phyloP scores from a whole-genome alignment of 2,329 filamentous ascomycete species.

The Cryphonectria parasitica region DNA sequence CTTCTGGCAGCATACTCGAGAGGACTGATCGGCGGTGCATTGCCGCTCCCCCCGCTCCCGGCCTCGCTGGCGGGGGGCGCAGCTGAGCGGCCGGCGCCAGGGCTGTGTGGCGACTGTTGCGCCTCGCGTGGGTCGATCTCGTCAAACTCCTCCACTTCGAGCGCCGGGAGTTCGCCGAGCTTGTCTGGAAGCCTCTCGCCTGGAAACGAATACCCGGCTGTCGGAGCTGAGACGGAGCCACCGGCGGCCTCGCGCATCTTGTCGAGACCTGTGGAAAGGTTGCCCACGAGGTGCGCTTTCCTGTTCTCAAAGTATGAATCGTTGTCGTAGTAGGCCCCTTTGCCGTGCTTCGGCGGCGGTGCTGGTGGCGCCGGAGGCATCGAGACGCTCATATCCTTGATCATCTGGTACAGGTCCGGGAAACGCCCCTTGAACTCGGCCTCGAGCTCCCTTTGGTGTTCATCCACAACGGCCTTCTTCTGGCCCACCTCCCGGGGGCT shows the following conservation, averaged over 20 bases:
- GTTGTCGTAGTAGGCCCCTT: constrained; percentile 25
- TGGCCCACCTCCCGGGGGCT: constrained; percentile 45
- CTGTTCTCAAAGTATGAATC: constrained; percentile 31
- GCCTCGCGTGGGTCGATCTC: constrained; percentile 49
- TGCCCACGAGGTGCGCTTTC: constrained; percentile 38
- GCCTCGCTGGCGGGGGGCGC: constrained; percentile 5
- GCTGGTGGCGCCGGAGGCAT: constrained; percentile 20
- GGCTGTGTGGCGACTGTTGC: constrained; percentile 54
- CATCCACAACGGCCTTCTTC: constrained; percentile 45
- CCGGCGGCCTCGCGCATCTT: constrained; percentile 38
- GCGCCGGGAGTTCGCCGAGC: constrained; percentile 22
- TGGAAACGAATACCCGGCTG: constrained; percentile 26
- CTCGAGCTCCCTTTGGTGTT: constrained; percentile 54
- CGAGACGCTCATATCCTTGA: constrained; percentile 40
- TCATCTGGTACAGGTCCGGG: constrained; percentile 51
- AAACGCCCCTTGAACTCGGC: constrained; percentile 51
- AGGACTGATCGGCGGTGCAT: constrained; percentile 41
- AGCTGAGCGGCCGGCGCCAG: constrained; percentile 32
- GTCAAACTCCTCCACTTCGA: constrained; percentile 38
- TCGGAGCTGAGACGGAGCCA: background rate
- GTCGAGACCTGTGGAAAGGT: constrained; percentile 38
- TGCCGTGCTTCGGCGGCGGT: constrained; percentile 21
- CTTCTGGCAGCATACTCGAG: constrained; percentile 40
- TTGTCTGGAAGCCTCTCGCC: constrained; percentile 27
- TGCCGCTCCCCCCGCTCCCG: constrained; percentile 13